Evolutionary conservation across 805 yeast species (phyloP), one percentile per base, ranked within the genome.

Genomic region (Nakazawaea wyomingensis): DNA sequence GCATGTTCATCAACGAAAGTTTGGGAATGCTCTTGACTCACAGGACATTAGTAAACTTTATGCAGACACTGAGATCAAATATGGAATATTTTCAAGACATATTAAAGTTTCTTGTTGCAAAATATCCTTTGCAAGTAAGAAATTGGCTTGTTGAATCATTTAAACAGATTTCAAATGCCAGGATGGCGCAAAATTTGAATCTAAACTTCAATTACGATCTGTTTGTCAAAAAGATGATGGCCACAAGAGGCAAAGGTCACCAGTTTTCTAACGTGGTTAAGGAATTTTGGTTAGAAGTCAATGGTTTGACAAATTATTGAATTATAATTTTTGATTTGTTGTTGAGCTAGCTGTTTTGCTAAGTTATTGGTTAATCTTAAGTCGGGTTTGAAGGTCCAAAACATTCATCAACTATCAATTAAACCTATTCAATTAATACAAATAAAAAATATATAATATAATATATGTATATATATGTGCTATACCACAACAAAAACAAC

Each of bases 161-260:
- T 22, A 44, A 39, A 2, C 45, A 45, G 17, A 52, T 69, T 14
- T 57, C 66, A 36, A 29, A 42, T 2, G 48, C 64, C 46, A 40
- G 68, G 44, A 37, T 30, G 0, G 20, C 41, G 0, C 16, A 41
- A 13, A 63, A 51, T 24, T 56, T 38, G 51, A 57, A 55, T 43
- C 58, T 48, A 35, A 51, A 60, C 28, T 52, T 36, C 26, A 57
- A 50, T 2, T 65, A 69, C 41, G 76, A 70, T 7, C 50, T 66
- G 4, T 75, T 82, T 39, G 55, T 78, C 17, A 78, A 72, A 49
- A 80, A 78, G 54, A 51, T 84, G 24, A 54, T 78, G 59, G 46
- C 80, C 1, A 81, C 88, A 0, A 71, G 88, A 53, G 90, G 90
- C 50, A 71, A 72, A 31, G 80, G 82, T 2, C 72, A 76, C 39